phyloP scores from a whole-genome alignment of 495 filamentous ascomycete species.

The Daldinia grandis region DNA sequence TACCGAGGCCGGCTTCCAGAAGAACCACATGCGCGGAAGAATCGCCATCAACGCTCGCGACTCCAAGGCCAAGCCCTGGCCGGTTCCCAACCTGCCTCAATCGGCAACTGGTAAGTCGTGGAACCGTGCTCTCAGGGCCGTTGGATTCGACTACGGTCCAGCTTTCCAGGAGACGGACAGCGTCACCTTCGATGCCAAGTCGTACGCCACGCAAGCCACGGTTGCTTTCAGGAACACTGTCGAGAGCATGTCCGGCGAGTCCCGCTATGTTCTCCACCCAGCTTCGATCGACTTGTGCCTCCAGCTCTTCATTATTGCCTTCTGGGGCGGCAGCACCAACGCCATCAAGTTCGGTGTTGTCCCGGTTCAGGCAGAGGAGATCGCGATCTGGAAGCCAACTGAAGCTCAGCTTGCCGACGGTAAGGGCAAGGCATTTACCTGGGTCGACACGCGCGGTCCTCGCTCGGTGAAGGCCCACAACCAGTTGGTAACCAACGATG shows the following conservation, averaged over 20 bases:
- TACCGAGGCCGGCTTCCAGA: constrained; percentile 22
- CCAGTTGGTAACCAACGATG: constrained; percentile 27
- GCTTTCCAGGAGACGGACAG: constrained; percentile 47
- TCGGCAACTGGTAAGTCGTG: constrained; percentile 40
- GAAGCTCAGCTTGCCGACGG: constrained; percentile 22
- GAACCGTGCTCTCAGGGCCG: constrained; percentile 45
- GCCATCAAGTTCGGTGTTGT: constrained; percentile 48
- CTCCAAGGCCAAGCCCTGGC: constrained; percentile 4
- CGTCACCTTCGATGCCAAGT: constrained; percentile 42
- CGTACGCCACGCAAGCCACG: constrained; percentile 25
- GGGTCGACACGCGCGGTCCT: constrained; percentile 19
- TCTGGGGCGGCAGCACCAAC: constrained; percentile 43
- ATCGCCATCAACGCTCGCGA: constrained; percentile 30
- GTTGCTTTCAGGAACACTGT: constrained; percentile 35
- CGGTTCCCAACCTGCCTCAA: constrained; percentile 28
- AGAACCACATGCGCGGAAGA: constrained; percentile 41
- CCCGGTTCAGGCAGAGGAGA: constrained; percentile 49
- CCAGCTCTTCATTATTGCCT: constrained; percentile 49
- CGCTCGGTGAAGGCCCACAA: constrained; percentile 14
- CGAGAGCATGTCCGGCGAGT: constrained; percentile 42
- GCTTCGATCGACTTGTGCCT: constrained; percentile 48
- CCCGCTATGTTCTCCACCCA: constrained; percentile 53
- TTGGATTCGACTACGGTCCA: constrained; percentile 53
- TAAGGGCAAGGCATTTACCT: constrained; percentile 17
- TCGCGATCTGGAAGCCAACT: constrained; percentile 45